Evolutionary conservation across 2,329 filamentous ascomycete species (phyloP).

Genomic region (Trichoderma gracile): DNA sequence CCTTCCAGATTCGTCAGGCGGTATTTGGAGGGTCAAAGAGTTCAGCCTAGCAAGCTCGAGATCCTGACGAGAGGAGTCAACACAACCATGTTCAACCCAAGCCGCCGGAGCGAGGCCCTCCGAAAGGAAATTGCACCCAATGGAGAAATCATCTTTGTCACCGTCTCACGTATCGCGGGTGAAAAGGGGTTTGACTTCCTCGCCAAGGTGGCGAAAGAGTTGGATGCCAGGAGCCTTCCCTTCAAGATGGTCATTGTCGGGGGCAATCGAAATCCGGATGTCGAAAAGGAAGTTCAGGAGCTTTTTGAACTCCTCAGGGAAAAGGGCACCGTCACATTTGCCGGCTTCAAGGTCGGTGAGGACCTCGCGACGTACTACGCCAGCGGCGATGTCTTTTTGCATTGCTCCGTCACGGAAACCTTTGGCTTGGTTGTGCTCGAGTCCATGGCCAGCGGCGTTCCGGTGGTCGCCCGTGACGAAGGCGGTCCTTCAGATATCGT

Average conservation of each 20-base stretch:
- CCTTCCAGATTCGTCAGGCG: constrained; percentile 62
- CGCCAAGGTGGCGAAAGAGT: constrained; percentile 53
- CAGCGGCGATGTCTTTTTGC: constrained; percentile 67
- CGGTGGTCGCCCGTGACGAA: constrained; percentile 68
- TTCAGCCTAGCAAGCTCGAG: constrained; percentile 58
- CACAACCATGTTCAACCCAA: constrained; percentile 61
- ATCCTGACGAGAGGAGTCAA: constrained; percentile 66
- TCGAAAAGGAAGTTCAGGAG: constrained; percentile 62
- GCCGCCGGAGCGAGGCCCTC: constrained; percentile 51
- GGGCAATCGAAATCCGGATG: constrained; percentile 63
- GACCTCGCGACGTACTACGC: constrained; percentile 67
- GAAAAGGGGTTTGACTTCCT: constrained; percentile 73
- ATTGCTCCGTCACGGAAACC: constrained; percentile 71
- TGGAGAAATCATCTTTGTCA: constrained; percentile 65
- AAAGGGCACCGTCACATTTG: constrained; percentile 61
- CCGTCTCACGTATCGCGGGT: constrained; percentile 65
- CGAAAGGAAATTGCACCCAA: constrained; percentile 58
- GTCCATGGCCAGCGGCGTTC: constrained; percentile 69
- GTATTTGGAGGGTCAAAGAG: constrained; percentile 60
- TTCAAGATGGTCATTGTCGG: constrained; percentile 69
- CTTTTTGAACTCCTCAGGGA: constrained; percentile 54
- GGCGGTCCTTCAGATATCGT: constrained; percentile 70
- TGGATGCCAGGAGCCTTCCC: constrained; percentile 56
- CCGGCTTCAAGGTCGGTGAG: constrained; percentile 63
- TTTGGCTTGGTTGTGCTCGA: constrained; percentile 71